Conservation (phyloP, 2,329 filamentous ascomycete species). For the Lachnellula subtilissima region DNA sequence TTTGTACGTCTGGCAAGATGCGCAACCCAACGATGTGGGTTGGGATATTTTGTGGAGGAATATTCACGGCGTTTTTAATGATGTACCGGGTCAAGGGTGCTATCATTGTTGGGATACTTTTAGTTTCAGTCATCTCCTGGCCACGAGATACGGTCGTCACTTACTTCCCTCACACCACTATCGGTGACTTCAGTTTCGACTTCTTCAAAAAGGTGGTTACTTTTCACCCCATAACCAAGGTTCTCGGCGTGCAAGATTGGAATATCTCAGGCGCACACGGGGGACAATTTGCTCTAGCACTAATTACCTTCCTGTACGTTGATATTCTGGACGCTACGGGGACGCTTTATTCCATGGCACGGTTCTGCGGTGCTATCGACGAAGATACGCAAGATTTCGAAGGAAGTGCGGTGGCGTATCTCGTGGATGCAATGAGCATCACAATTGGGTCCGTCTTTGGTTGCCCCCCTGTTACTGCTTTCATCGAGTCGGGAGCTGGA, state of each 20-base stretch:
- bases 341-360: slow-evolving; percentile 85
- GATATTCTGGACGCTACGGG: slow-evolving; percentile 85
- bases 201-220: slow-evolving; percentile 87
- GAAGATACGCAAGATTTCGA: slow-evolving; percentile 83
- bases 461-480: slow-evolving; percentile 76
- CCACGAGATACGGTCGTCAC: slow-evolving; percentile 71
- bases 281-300: slow-evolving; percentile 73
- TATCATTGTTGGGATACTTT: slow-evolving; percentile 75
- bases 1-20: slow-evolving; percentile 70
- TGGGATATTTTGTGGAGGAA: slow-evolving; percentile 79
- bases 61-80: slow-evolving; percentile 75
- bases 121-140: slow-evolving; percentile 88
- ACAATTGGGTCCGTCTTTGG: slow-evolving; percentile 77
- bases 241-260: slow-evolving; percentile 70
- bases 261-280: slow-evolving; percentile 58
- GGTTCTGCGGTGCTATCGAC: slow-evolving; percentile 75
- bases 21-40: slow-evolving; percentile 80
- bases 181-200: slow-evolving; percentile 68
- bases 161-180: slow-evolving; percentile 69
- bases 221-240: slow-evolving; percentile 71
- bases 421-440: slow-evolving; percentile 75
- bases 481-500: slow-evolving; percentile 83
- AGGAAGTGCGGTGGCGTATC: slow-evolving; percentile 76
- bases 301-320: slow-evolving; percentile 86
- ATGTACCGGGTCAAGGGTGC: slow-evolving; percentile 84